Percentiles rank a stretch among this genome's conserved stretches.
phyloP scores from a whole-genome alignment of 1,284 basidiomycete genomes.

The Mycosarcoma maydis region DNA sequence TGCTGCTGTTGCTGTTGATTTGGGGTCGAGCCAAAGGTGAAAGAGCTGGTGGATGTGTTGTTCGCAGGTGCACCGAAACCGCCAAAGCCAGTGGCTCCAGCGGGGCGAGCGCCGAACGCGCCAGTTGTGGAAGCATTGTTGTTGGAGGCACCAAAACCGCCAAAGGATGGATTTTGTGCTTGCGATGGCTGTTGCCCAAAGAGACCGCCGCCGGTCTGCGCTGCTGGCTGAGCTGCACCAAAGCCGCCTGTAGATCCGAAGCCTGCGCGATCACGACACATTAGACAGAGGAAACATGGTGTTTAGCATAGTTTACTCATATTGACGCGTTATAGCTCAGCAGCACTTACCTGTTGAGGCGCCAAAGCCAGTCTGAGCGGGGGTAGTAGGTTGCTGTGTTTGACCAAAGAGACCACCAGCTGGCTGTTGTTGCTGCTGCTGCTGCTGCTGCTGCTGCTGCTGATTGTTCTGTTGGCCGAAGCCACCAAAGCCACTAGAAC shows the following conservation, averaged over 20 bases:
- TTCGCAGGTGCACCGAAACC: slow-evolving; percentile 46
- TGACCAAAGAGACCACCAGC: slow-evolving; percentile 67
- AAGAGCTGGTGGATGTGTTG: slow-evolving; percentile 29
- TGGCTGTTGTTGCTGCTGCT: slow-evolving; percentile 63
- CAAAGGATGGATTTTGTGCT: slow-evolving; percentile 50
- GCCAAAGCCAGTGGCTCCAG: slow-evolving; percentile 54
- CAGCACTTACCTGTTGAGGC: slow-evolving; percentile 30
- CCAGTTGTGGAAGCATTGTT: slow-evolving; percentile 44
- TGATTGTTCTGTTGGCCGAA: slow-evolving; percentile 62
- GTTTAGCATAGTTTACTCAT: neutral
- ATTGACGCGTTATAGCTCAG: neutral
- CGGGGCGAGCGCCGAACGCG: slow-evolving; percentile 54
- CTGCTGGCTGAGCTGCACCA: slow-evolving; percentile 50
- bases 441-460: slow-evolving; percentile 30
- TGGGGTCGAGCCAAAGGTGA: slow-evolving; percentile 47
- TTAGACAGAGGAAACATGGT: neutral
- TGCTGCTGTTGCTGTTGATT: slow-evolving; percentile 37
- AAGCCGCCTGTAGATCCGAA: slow-evolving; percentile 46
- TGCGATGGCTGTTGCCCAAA: slow-evolving; percentile 62
- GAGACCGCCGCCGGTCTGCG: slow-evolving; percentile 59
- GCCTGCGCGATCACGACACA: slow-evolving; percentile 11
- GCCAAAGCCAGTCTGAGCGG: slow-evolving; percentile 52
- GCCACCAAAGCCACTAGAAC: slow-evolving; percentile 54
- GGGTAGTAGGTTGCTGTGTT: slow-evolving; percentile 54
- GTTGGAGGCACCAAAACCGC: slow-evolving; percentile 44